Base-by-base conservation (phyloP, 1,139 yeast species). In the Saccharomycopsis crataegensis region DNA sequence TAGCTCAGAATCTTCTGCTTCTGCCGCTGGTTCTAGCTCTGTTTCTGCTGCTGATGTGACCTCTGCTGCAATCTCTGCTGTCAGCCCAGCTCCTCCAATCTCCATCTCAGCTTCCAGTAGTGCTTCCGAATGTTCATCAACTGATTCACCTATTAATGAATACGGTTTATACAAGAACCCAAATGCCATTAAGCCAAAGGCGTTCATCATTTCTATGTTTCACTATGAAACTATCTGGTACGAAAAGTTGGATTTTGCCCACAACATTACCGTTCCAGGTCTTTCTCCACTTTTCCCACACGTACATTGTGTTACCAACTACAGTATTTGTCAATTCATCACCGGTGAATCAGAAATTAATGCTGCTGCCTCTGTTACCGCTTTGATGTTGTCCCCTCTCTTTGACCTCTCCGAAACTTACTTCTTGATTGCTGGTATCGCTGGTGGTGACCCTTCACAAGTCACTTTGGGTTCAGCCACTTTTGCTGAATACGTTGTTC, bases 331-430 rank as follows among this genome's bases (percentile, higher is more conserved):
- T 70, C 82, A 80, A 63, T 65, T 81, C 56, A 80, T 85, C 49
- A 79, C 84, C 14, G 88, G 87, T 55, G 87, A 82, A 68, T 84
- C 83, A 59, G 86, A 82, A 64, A 77, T 80, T 62, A 82, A 82
- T 62, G 87, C 88, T 46, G 87, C 87, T 32, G 61, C 82, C 43
- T 73, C 86, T 42, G 66, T 82, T 57, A 72, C 79, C 52, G 82
- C 87, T 3, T 67, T 82, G 59, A 65, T 78, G 11, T 70, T 79
- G 65, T 72, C 74, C 54, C 82, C 85, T 43, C 63, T 72, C 57
- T 81, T 82, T 60, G 84, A 82, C 63, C 73, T 82, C 52, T 64
- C 80, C 41, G 74, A 76, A 61, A 80, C 86, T 42, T 82, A 80
- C 68, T 82, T 80, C 71, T 62, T 82, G 61, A 70, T 80, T 59